Evolutionary conservation across 2,329 filamentous ascomycete species (phyloP).

Genomic region (Fusarium circinatum): DNA sequence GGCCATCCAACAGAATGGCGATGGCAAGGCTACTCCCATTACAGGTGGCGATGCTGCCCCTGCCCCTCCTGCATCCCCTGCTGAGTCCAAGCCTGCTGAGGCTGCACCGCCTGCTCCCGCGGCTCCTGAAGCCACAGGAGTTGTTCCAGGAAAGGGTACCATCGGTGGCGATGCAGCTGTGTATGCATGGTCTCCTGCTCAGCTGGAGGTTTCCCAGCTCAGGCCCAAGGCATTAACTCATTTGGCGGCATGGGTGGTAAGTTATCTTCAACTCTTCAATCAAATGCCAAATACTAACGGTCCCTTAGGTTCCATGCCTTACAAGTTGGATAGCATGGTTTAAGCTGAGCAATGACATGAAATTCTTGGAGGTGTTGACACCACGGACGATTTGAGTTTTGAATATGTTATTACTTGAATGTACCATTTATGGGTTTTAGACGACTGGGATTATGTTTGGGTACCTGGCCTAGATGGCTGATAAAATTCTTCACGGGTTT

Average conservation of each 20-base stretch:
- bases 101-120: neutral
- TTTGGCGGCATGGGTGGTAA: conserved; percentile 66
- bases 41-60: conserved; percentile 54
- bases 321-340: conserved; percentile 44
- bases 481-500: conserved; percentile 46
- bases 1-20: conserved; percentile 75
- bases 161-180: conserved; percentile 60
- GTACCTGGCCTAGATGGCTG: conserved; percentile 43
- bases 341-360: conserved; percentile 25
- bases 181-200: conserved; percentile 63
- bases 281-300: conserved; percentile 29
- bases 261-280: conserved; percentile 30
- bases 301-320: conserved; percentile 45
- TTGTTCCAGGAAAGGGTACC: conserved; percentile 57
- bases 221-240: conserved; percentile 63
- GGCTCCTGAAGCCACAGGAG: conserved; percentile 41
- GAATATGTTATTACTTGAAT: conserved; percentile 31
- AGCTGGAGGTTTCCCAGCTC: conserved; percentile 60
- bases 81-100: conserved; percentile 41
- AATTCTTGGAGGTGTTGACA: conserved; percentile 24
- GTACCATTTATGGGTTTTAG: conserved; percentile 37
- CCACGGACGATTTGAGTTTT: conserved; percentile 16
- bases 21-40: conserved; percentile 63
- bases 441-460: conserved; percentile 33
- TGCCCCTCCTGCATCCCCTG: conserved; percentile 36